Evolutionary conservation across 75 land plant species (phyloP).

Genomic region (Isoetes taiwanensis): DNA sequence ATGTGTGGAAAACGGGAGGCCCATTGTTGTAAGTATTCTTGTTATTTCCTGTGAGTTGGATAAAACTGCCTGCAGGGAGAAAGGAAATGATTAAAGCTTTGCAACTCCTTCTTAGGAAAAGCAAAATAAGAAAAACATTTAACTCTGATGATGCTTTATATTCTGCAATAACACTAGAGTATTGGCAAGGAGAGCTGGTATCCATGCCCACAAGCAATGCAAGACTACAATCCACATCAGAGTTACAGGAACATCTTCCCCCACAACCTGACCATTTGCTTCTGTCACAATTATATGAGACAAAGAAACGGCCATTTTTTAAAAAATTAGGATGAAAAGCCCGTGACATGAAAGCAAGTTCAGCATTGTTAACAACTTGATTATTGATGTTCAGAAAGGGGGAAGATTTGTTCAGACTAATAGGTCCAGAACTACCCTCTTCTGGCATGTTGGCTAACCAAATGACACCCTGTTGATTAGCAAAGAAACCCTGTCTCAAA

Average conservation of each 20-base stretch:
- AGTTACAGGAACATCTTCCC: constrained; percentile 70
- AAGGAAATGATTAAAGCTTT: constrained; percentile 3
- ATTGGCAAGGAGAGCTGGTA: constrained; percentile 59
- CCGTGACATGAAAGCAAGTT: constrained; percentile 63
- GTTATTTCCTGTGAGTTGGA: constrained; percentile 66
- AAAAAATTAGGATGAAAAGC: constrained; percentile 82
- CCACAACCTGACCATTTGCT: constrained; percentile 35
- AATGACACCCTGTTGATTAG: constrained; percentile 51
- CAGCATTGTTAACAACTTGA: constrained; percentile 25
- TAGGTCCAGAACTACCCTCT: constrained; percentile 31
- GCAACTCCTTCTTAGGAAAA: no score
- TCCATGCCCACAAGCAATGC: constrained; percentile 30
- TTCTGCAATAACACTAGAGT: constrained; percentile 64
- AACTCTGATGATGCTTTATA: constrained; percentile 59
- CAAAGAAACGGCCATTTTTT: constrained; percentile 76
- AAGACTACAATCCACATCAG: constrained; percentile 51
- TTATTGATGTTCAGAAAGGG: constrained; percentile 75
- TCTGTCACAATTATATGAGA: constrained; percentile 75
- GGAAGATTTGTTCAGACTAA: constrained; percentile 32
- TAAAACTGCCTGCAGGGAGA: constrained; percentile 37
- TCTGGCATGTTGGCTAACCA: constrained; percentile 59
- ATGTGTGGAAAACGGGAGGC: constrained; percentile 69
- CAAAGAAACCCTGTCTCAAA: no score
- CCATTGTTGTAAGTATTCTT: constrained; percentile 74
- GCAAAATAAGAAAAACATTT: neutral